Percentiles rank a stretch among this genome's conserved stretches.
These are phyloP conservation scores for Auxenochlorella pyrenoidosa DNA, from an alignment of 139 green algal genomes.

Conservation along the genomic window DNA sequence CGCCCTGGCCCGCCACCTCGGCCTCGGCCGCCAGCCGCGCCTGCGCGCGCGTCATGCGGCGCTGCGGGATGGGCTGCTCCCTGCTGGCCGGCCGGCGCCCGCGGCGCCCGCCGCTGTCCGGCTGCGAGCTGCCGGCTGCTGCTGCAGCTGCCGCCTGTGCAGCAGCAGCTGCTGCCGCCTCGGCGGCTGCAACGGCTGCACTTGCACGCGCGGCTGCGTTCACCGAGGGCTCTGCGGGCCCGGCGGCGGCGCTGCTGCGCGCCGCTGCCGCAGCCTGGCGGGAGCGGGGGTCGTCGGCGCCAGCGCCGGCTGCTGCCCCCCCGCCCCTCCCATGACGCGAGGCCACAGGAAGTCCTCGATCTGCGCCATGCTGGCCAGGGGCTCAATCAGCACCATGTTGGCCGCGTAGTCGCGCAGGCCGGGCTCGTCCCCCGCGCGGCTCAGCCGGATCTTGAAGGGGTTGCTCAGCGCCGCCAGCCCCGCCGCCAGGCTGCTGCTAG, in stretches of 20 bases:
- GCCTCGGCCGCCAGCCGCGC: conserved; percentile 53
- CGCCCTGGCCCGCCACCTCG: conserved; percentile 42
- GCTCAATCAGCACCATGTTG: conserved; percentile 97
- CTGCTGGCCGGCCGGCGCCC: conserved; percentile 32
- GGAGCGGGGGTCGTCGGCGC: conserved; percentile 30
- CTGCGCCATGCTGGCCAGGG: conserved; percentile 89
- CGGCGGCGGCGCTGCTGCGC: neutral
- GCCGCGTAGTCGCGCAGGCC: conserved; percentile 84
- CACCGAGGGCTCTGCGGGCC: conserved; percentile 7
- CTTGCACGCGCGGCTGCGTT: neutral
- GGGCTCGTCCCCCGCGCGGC: conserved; percentile 9
- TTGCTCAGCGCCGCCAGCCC: conserved; percentile 85
- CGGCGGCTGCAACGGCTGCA: neutral
- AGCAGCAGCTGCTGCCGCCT: conserved; percentile 10
- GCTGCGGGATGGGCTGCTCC: conserved; percentile 55
- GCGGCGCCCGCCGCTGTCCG: neutral
- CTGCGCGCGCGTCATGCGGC: conserved; percentile 69
- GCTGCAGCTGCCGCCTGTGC: conserved; percentile 18
- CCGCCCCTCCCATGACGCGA: conserved; percentile 64
- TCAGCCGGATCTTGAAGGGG: conserved; percentile 93
- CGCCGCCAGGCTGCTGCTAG: conserved; percentile 58
- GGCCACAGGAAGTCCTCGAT: conserved; percentile 97
- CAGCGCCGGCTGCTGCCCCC: neutral
- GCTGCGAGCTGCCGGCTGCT: conserved; percentile 6
- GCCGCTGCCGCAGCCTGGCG: neutral